phyloP scores from a whole-genome alignment of 2,329 filamentous ascomycete species.

The Cercospora sojina region DNA sequence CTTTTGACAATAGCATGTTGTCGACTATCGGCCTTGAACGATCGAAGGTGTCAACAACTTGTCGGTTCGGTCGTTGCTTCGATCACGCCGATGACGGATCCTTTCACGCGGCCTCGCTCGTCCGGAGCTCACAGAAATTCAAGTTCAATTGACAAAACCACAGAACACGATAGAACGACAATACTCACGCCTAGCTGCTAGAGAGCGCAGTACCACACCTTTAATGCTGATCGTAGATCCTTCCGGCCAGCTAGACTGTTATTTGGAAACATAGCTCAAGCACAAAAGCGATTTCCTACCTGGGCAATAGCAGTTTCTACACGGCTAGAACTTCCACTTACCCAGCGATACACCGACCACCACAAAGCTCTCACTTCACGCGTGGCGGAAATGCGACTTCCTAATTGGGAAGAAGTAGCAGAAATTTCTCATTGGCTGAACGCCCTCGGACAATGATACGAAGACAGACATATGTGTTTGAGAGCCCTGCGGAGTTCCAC shows the following conservation, averaged over 20 bases:
- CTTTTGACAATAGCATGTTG: slow-evolving; percentile 18
- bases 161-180: not conserved
- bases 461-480: not conserved
- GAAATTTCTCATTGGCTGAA: not conserved
- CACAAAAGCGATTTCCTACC: not conserved
- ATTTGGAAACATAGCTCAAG: not conserved
- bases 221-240: not conserved
- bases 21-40: not conserved
- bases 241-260: not conserved
- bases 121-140: not conserved
- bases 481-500: not conserved
- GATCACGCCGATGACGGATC: not conserved
- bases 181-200: not conserved
- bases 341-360: not conserved
- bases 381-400: slow-evolving; percentile 6
- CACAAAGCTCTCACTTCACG: not conserved
- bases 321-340: not conserved
- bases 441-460: not conserved
- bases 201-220: not conserved
- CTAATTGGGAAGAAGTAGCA: not conserved
- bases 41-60: not conserved
- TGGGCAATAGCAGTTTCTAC: not conserved
- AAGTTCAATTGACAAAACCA: not conserved
- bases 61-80: not conserved
- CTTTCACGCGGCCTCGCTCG: not conserved